These are phyloP conservation scores for Combretum micranthum DNA, from an alignment of 345 rosid species.

Conservation along the genomic window DNA sequence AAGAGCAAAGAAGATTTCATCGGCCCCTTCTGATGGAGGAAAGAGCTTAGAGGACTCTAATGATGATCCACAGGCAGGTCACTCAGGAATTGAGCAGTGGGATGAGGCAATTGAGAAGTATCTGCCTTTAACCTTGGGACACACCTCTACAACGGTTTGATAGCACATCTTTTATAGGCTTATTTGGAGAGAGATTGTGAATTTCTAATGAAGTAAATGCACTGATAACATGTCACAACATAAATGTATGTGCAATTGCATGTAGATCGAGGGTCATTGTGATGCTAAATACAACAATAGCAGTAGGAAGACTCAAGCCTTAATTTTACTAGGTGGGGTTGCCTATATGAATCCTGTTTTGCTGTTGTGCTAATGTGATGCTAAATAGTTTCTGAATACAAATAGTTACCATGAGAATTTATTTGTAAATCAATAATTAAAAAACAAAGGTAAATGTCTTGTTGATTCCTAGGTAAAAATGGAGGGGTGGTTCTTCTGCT, in stretches of 20 bases:
- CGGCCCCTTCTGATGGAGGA: conserved; percentile 76
- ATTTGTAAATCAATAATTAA: no score
- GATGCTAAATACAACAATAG: no score
- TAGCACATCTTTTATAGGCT: conserved; percentile 8
- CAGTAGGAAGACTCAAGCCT: no score
- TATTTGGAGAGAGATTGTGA: not conserved
- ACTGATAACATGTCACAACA: no score
- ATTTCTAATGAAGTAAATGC: not conserved
- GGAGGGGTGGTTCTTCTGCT: no score
- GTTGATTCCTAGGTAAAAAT: not conserved
- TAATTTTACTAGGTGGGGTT: no score
- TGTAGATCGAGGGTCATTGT: no score
- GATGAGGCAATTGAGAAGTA: conserved; percentile 60
- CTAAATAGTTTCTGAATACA: no score
- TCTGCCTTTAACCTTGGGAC: conserved; percentile 55
- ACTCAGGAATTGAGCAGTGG: conserved; percentile 65
- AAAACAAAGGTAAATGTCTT: no score
- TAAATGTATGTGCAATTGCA: no score
- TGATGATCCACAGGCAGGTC: conserved; percentile 29
- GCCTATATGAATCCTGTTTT: no score
- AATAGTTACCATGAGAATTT: no score
- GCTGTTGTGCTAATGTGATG: not conserved
- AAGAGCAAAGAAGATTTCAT: conserved; percentile 66
- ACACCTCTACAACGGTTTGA: conserved; percentile 75
- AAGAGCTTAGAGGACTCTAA: conserved; percentile 31